Evolutionary conservation across 2,329 filamentous ascomycete species (phyloP), one percentile per base, ranked within the genome.

Genomic region (Alternaria ethzedia): DNA sequence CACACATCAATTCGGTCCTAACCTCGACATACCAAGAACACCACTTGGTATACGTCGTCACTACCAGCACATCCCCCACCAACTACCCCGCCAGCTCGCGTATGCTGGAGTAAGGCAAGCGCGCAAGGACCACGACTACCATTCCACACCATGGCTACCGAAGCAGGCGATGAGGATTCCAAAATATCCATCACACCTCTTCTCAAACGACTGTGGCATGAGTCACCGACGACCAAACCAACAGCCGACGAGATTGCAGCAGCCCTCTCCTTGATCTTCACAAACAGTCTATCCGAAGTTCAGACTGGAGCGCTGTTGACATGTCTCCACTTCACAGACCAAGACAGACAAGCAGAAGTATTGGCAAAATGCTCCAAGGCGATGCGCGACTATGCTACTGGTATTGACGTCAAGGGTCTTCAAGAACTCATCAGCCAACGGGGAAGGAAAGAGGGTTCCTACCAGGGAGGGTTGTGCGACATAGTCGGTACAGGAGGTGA

Each of bases 401-500:
- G 85, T 49, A 88, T 97, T 62, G 91, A 97, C 65, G 84, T 87
- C 41, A 74, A 86, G 6, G 83, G 85, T 45, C 84, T 97, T 62
- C 83, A 82, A 17, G 81, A 85, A 25, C 85, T 91, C 21, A 84
- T 97, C 41, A 83, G 86, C 64, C 80, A 82, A 59, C 86, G 87
- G 59, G 87, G 86, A 12, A 86, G 85, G 71, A 86, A 86, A 57
- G 90, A 93, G 75, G 94, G 94, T 8, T 82, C 81, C 9, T 99
- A 99, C 79, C 77, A 83, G 11, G 96, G 96, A 66, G 95, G 95
- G 5, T 82, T 99, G 78, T 90, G 94, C 79, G 96, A 99, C 80
- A 98, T 99, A 78, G 96, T 99, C 62, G 96, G 96, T 71, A 99
- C 96, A 8, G 96, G 96, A 70, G 96, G 96, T 76, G 96, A 99